Base-by-base conservation (phyloP, 768 basidiomycete genomes). In the Trametes sanguinea region DNA sequence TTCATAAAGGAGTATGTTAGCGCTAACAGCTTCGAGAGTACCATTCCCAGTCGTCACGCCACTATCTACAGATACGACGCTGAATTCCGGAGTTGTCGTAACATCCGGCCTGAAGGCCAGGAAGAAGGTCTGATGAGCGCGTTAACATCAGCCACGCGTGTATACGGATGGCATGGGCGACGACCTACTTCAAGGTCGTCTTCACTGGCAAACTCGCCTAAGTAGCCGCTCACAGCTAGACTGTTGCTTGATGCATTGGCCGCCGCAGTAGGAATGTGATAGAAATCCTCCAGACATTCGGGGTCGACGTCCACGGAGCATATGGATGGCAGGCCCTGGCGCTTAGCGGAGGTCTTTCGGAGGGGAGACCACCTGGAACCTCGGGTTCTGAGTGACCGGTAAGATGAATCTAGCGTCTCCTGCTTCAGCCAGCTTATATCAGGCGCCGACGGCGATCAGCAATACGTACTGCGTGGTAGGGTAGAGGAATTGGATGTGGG, bases 191-290 rank as follows among this genome's bases (percentile, higher is more conserved):
- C 44, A 11, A 72, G 62, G 54, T 76, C 75, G 10, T 68, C 67
- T 2, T 58, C 11, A 55, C 73, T 72, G 11, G 73, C 71, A 33
- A 64, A 73, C 55, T 75, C 71, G 0, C 69, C 63, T 44, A 72
- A 67, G 62, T 67, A 72, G 46, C 75, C 76, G 9, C 69, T 66
- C 42, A 76, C 75, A 14, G 55, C 71, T 37, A 77, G 62, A 51
- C 51, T 58, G 60, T 73, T 74, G 10, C 62, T 53, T 2, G 57
- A 9, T 17, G 72, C 54, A 0, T 69, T 73, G 6, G 74, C 73
- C 7, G 68, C 46, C 2, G 75, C 73, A 7, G 73, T 63, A 2
- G 76, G 75, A 44, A 78, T 72, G 17, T 72, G 69, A 63, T 76
- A 77, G 6, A 75, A 54, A 29, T 68, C 72, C 50, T 75, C 71